These are phyloP conservation scores for Apophysomyces variabilis DNA, from an alignment of 371 early-diverging fungal genomes.

Conservation along the genomic window DNA sequence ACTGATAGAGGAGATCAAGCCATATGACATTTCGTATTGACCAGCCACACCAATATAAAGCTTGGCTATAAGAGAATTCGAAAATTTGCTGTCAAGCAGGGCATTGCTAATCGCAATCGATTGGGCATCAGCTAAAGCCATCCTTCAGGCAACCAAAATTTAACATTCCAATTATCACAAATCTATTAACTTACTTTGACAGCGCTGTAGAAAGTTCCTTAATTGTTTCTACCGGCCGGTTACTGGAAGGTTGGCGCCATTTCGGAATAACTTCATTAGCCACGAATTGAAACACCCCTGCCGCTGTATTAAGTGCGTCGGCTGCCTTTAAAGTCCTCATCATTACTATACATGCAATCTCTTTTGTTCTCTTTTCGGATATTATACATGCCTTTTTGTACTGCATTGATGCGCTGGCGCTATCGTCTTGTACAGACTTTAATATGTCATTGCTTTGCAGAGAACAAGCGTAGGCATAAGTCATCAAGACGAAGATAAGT, in stretches of 20 bases:
- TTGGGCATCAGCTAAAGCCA: conserved; percentile 57
- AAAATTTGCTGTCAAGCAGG: conserved; percentile 39
- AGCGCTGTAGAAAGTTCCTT: conserved; percentile 49
- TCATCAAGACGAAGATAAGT: conserved; percentile 62
- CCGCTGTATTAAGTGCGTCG: conserved; percentile 60
- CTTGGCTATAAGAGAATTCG: conserved; percentile 64
- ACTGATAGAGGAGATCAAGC: conserved; percentile 60
- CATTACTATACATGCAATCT: not conserved
- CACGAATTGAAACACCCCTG: conserved; percentile 62
- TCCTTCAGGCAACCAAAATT: conserved; percentile 27
- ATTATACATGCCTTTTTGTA: conserved; percentile 33
- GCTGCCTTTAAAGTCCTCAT: conserved; percentile 45
- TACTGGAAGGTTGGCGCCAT: conserved; percentile 42
- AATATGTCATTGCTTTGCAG: conserved; percentile 40
- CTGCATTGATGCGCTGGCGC: conserved; percentile 18
- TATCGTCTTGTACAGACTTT: conserved; percentile 21
- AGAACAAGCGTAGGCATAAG: conserved; percentile 58
- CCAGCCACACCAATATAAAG: conserved; percentile 65
- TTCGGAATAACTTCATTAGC: conserved; percentile 57
- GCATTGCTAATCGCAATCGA: conserved; percentile 57
- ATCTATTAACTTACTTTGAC: conserved; percentile 47
- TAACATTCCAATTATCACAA: not conserved
- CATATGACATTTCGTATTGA: conserved; percentile 67
- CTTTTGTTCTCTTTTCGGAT: not conserved
- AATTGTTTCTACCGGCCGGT: conserved; percentile 50